A percentile compares a stretch with the other conserved stretches of the same genome.
phyloP scores from a whole-genome alignment of 139 green algal species.

The Chlamydomonas applanata region DNA sequence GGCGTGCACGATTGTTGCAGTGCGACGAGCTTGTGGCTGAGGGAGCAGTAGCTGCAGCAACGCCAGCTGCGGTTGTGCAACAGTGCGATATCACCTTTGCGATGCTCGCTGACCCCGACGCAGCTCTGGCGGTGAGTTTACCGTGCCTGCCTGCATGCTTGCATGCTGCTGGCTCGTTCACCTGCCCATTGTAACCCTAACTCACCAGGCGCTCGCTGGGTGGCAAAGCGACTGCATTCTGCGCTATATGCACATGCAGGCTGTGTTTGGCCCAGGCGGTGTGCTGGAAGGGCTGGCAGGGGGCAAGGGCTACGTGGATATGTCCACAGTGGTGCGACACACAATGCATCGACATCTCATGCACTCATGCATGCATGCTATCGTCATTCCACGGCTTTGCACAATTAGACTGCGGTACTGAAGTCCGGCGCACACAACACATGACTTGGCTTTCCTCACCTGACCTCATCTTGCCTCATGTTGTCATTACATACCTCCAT shows the following conservation, averaged over 20 bases:
- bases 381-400: no score
- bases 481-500: no score
- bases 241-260: no score
- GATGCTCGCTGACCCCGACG: constrained; percentile 86
- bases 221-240: no score
- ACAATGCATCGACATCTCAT: no score
- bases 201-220: no score
- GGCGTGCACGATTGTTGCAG: constrained; percentile 27
- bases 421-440: no score
- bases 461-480: no score
- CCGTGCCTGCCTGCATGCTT: neutral
- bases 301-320: constrained; percentile 91
- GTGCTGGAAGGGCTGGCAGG: constrained; percentile 51
- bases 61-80: constrained; percentile 61
- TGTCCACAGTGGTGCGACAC: constrained; percentile 71
- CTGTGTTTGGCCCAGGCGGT: constrained; percentile 48
- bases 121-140: constrained; percentile 47
- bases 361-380: no score
- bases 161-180: neutral
- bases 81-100: constrained; percentile 81
- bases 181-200: neutral
- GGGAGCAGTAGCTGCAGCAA: constrained; percentile 47
- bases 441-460: no score
- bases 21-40: constrained; percentile 50
- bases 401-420: no score